Conservation (phyloP, 1,284 basidiomycete genomes). For the Ustilago trichophora region DNA sequence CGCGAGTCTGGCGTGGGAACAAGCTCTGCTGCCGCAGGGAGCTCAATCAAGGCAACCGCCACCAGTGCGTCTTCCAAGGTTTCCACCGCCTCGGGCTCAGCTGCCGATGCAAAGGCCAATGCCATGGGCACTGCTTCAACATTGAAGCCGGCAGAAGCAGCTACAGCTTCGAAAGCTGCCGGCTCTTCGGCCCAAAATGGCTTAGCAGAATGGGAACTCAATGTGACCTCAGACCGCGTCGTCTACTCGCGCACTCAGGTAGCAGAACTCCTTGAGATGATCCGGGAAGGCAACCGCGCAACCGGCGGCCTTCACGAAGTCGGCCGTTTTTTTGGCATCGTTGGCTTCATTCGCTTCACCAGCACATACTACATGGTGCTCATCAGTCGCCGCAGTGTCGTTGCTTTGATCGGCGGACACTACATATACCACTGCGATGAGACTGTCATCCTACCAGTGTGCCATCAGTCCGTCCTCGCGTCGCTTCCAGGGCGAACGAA, state of each 20-base stretch:
- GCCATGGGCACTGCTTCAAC: neutral
- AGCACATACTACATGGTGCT: constrained; percentile 69
- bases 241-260: constrained; percentile 88
- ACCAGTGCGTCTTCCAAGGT: neutral
- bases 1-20: constrained; percentile 3
- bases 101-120: constrained; percentile 2
- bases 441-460: constrained; percentile 79
- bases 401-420: constrained; percentile 93
- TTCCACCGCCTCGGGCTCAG: neutral
- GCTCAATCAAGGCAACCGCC: constrained; percentile 1
- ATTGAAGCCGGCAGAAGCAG: neutral
- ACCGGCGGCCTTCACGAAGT: constrained; percentile 85
- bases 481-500: constrained; percentile 55
- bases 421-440: constrained; percentile 97
- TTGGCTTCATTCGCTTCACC: constrained; percentile 68
- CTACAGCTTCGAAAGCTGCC: neutral
- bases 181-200: neutral
- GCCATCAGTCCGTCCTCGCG: constrained; percentile 52
- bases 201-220: constrained; percentile 54
- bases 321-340: constrained; percentile 72
- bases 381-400: constrained; percentile 87
- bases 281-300: constrained; percentile 89
- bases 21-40: neutral
- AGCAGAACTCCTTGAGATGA: constrained; percentile 87
- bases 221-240: constrained; percentile 56